Percentiles rank a stretch among this genome's conserved stretches.
Conservation (phyloP, 352 stramenopile genomes). For the Thalassiosira ordinaria region DNA sequence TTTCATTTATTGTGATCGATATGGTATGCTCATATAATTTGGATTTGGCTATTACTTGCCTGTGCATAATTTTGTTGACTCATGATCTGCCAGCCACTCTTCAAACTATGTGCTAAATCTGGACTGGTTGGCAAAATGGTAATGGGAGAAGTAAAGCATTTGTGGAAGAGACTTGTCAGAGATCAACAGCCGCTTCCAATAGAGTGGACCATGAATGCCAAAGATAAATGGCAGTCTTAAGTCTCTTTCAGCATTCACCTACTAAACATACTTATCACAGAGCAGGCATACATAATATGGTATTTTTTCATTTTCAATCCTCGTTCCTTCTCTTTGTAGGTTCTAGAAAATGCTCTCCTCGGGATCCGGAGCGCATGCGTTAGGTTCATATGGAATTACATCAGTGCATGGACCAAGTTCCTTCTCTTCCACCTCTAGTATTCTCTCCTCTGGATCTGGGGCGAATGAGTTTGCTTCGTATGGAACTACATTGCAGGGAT, state of each 20-base stretch:
- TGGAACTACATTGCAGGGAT: too few species aligned
- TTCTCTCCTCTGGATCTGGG: neutral
- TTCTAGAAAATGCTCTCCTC: too few species aligned
- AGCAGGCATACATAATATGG: too few species aligned
- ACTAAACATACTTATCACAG: too few species aligned
- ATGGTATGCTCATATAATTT: too few species aligned
- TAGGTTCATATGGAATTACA: neutral
- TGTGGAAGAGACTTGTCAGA: slow-evolving; percentile 22
- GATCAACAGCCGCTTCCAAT: slow-evolving; percentile 24
- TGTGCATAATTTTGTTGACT: too few species aligned
- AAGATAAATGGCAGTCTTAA: slow-evolving; percentile 23
- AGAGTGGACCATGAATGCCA: slow-evolving; percentile 42
- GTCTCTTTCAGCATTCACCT: too few species aligned
- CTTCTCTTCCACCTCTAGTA: neutral
- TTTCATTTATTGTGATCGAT: neutral
- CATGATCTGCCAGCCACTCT: slow-evolving; percentile 26
- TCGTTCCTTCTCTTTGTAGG: too few species aligned
- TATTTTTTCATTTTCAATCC: too few species aligned
- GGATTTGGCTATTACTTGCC: too few species aligned
- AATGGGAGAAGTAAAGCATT: slow-evolving; percentile 37
- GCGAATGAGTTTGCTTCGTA: too few species aligned
- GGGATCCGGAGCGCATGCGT: neutral
- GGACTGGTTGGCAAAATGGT: slow-evolving; percentile 53
- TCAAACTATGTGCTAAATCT: slow-evolving; percentile 47
- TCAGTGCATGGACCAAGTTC: neutral